Conservation (phyloP, 495 filamentous ascomycete species). For the Penicillium fimorum region DNA sequence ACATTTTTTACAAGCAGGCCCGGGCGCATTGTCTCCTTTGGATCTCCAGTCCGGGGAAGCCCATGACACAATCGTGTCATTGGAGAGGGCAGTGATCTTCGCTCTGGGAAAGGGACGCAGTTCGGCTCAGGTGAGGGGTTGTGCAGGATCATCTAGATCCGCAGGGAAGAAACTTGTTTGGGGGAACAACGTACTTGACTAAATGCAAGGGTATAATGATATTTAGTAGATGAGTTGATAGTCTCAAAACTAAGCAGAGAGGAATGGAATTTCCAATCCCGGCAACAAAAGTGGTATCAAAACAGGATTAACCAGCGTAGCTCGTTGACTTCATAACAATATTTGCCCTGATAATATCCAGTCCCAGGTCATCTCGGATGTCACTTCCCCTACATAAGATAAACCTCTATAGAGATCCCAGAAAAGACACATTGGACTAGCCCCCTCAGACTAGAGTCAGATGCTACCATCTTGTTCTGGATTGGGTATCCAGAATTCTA, state of each 20-base stretch:
- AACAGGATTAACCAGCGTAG: neutral
- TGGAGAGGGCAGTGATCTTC: neutral
- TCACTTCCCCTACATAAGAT: neutral
- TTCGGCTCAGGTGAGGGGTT: neutral
- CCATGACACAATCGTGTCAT: too few relatives aligned
- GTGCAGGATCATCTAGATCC: neutral
- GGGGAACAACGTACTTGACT: neutral
- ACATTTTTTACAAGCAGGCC: too few relatives aligned
- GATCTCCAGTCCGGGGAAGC: too few relatives aligned
- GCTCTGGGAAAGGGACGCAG: neutral
- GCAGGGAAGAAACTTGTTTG: neutral
- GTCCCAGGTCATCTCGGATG: neutral
- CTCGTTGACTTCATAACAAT: constrained; percentile 2
- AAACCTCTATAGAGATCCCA: neutral
- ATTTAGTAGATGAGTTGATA: neutral
- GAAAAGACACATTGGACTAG: neutral
- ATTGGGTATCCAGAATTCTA: neutral
- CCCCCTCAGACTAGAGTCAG: neutral
- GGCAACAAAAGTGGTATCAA: neutral
- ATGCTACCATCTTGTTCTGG: neutral
- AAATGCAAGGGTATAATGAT: neutral
- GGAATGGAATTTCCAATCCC: neutral
- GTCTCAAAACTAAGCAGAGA: neutral
- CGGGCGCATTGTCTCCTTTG: too few relatives aligned
- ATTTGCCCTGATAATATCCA: constrained; percentile 5